Evolutionary conservation across 2,329 filamentous ascomycete species (phyloP), one percentile per base, ranked within the genome.

Genomic region (Clathrospora elynae): DNA sequence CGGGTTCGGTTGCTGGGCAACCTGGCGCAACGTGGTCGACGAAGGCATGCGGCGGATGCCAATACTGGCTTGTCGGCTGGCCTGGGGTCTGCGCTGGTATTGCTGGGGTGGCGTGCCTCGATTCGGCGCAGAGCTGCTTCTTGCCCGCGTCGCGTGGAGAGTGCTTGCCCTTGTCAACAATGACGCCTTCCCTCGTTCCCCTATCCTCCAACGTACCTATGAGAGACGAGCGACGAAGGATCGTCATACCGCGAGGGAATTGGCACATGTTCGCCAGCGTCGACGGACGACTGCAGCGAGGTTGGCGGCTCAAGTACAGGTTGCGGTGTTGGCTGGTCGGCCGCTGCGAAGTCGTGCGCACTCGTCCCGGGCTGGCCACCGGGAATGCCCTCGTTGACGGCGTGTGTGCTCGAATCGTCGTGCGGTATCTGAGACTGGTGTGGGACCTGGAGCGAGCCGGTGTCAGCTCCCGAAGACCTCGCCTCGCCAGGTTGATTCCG

Each of bases 41-140:
- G 64, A 62, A n/a, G 64, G 62, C 51, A 64, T 60, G 9, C 67
- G 58, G 14, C 64, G 53, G 16, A 70, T 68, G 3, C 64, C 65
- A 42, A 70, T 70, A 38, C 66, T 70, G 23, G 66, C 60, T 40
- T 70, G 62, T 24, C 66, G 55, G 13, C 60, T 60, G 17, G 53
- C 49, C 17, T 38, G 29, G 10, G 67, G 64, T 8, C 65, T 62
- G n/a, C 43, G 49, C 45, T 53, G 55, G 18, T 49, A 54, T 26
- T 57, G 60, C 32, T 57, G 57, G 19, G 51, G 50, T 0, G 46
- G 42, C 22, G 37, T 41, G 17, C 34, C 47, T 34, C 45, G 43
- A 20, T 52, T 49, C 25, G 59, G 57, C 8, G 61, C 61, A 18
- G 63, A 60, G 35, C 51, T 63, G 49, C 63, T 67, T 33, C 64